Percentiles rank a stretch among this genome's conserved stretches.
Conservation (phyloP, 2,329 filamentous ascomycete species). For the Exophiala sideris region DNA sequence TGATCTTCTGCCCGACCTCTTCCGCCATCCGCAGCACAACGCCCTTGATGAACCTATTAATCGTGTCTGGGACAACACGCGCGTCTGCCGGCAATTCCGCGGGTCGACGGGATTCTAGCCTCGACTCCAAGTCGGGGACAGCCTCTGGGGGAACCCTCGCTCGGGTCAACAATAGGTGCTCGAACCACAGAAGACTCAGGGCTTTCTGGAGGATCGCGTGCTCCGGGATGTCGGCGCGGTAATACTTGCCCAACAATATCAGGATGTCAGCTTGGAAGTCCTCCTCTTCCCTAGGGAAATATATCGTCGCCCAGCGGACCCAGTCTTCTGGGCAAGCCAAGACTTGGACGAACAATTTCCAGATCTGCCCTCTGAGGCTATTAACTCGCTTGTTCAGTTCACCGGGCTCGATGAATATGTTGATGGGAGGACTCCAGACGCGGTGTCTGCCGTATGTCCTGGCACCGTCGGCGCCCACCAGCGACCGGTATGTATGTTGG, state of each 20-base stretch:
- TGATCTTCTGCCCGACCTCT: slow-evolving; percentile 10
- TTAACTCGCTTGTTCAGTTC: slow-evolving; percentile 1
- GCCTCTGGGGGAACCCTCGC: slow-evolving; percentile 11
- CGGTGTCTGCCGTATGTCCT: slow-evolving; percentile 4
- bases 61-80: slow-evolving; percentile 19
- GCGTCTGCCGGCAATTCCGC: neutral
- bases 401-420: slow-evolving; percentile 15
- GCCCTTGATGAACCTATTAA: slow-evolving; percentile 24
- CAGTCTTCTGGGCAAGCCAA: slow-evolving; percentile 8
- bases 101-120: slow-evolving; percentile 8
- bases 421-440: slow-evolving; percentile 23
- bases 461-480: slow-evolving; percentile 3
- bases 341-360: slow-evolving; percentile 11
- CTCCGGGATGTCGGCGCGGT: slow-evolving; percentile 16
- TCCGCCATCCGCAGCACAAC: slow-evolving; percentile 15
- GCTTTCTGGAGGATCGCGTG: slow-evolving; percentile 16
- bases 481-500: slow-evolving; percentile 7
- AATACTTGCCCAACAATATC: slow-evolving; percentile 16
- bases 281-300: slow-evolving; percentile 10
- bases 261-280: slow-evolving; percentile 20
- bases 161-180: slow-evolving; percentile 19
- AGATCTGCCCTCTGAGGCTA: slow-evolving; percentile 4
- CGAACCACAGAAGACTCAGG: slow-evolving; percentile 20
- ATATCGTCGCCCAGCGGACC: slow-evolving; percentile 15
- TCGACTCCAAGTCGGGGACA: slow-evolving; percentile 4